Percentiles rank a stretch among this genome's conserved stretches.
These are phyloP conservation scores for Nymphaea thermarum DNA, from an alignment of 164 flowering plant species.

Conservation along the genomic window DNA sequence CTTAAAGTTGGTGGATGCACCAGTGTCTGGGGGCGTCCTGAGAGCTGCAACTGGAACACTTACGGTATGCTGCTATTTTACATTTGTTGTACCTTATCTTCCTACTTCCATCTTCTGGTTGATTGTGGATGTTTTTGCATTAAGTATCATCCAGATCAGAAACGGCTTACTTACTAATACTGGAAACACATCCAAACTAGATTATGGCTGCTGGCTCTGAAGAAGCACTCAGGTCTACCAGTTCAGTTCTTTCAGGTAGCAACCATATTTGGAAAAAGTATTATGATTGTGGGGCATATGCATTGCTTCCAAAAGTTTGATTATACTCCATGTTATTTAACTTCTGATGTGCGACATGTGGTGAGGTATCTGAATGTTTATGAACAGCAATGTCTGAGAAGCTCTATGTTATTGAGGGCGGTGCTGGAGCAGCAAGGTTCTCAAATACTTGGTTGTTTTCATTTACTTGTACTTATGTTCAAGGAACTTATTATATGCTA, in stretches of 20 bases:
- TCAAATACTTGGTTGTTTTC: not conserved
- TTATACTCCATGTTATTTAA: conserved; percentile 1
- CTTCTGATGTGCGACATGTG: not conserved
- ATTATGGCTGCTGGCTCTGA: conserved; percentile 90
- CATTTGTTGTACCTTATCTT: not conserved
- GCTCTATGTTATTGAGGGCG: conserved; percentile 81
- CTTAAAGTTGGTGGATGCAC: conserved; percentile 93
- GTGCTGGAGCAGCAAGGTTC: conserved; percentile 98
- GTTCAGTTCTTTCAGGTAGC: conserved; percentile 82
- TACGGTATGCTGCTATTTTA: conserved; percentile 41
- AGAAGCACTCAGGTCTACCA: conserved; percentile 64
- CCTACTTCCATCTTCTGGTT: not conserved
- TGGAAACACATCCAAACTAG: conserved; percentile 16
- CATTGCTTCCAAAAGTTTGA: not conserved
- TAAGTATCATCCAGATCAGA: no score
- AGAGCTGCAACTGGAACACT: conserved; percentile 77
- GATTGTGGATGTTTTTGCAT: not conserved
- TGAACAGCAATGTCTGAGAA: conserved; percentile 86
- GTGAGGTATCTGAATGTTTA: conserved; percentile 3
- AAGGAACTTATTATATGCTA: not conserved
- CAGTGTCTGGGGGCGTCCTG: conserved; percentile 97
- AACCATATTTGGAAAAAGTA: not conserved
- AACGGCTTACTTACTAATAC: not conserved
- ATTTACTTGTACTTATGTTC: not conserved
- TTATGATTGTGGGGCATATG: not conserved